These are phyloP conservation scores for Fagopyrum esculentum DNA, from an alignment of 148 eudicot species.

Conservation along the genomic window DNA sequence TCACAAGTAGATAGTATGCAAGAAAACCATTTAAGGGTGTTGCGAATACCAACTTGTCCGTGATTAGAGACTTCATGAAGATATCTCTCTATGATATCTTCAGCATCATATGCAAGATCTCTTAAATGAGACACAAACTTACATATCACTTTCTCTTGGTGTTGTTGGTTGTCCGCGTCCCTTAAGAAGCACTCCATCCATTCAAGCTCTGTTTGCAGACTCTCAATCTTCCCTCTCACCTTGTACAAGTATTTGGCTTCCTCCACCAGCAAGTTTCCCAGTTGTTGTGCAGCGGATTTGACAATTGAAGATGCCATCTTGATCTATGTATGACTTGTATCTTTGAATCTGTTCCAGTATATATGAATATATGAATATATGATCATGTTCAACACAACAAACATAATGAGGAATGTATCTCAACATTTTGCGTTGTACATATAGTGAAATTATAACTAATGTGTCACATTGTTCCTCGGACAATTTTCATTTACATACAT, in stretches of 20 bases:
- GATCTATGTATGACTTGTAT: background rate
- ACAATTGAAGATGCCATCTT: constrained; percentile 5
- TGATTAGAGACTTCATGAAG: constrained; percentile 21
- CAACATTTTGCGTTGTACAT: too few species aligned
- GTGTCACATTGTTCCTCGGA: too few species aligned
- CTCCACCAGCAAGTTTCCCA: background rate
- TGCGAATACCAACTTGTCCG: background rate
- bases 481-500: too few species aligned
- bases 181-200: background rate
- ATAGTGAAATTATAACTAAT: too few species aligned
- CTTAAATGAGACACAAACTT: background rate
- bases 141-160: background rate
- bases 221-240: background rate
- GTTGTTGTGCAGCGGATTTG: background rate
- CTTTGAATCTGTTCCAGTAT: background rate
- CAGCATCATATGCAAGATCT: background rate
- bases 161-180: constrained; percentile 6
- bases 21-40: constrained; percentile 1
- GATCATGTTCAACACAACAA: background rate
- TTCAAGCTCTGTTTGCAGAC: constrained; percentile 12
- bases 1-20: background rate
- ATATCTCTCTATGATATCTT: constrained; percentile 1
- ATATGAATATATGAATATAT: too few species aligned
- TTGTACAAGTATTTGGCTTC: constrained; percentile 3
- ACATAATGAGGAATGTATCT: background rate